Evolutionary conservation across 805 yeast species (phyloP), one percentile per base, ranked within the genome.

Genomic region (Scheffersomyces amazonensis): DNA sequence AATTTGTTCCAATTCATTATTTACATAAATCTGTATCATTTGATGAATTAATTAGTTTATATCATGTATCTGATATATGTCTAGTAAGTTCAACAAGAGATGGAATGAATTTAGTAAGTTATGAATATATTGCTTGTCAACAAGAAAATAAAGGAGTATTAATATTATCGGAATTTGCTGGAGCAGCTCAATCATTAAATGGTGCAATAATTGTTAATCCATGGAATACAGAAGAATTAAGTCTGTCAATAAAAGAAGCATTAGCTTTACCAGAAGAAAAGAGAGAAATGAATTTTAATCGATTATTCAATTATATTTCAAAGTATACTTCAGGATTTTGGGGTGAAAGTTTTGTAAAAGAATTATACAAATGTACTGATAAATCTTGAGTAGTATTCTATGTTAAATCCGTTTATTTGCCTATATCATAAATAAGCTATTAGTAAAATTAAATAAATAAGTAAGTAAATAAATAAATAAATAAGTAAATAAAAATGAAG

Each of bases 131-230:
- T 52, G 97, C 98, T 1, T 91, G 98, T 56, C 99, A 93, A 64
- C 76, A 81, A 45, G 81, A 82, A 33, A 80, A 80, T 44, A 81
- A 88, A 46, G 99, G 99, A 7, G 80, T 89, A 3, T 71, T 93
- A 49, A 86, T 93, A 34, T 62, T 93, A 45, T 83, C 95, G 30
- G 99, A 93, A 65, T 93, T 93, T 66, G 93, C 99, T 0, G 99
- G 99, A 34, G 99, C 99, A n/a, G 98, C 99, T 1, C 99, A 93
- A 65, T 85, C 95, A 1, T 70, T 93, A 46, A 91, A 93, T 56
- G 99, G 99, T 17, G 89, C 96, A 1, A 60, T 91, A 11, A 80
- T 93, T 42, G 96, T 93, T 16, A 93, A 93, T 56, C 99, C 99
- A 3, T 93, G 99, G 99, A 93, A 91, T 58, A 91, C 90, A 16